Percentiles rank a stretch among this genome's conserved stretches.
These are phyloP conservation scores for Wickerhamomyces silvicola DNA, from an alignment of 805 yeast species.

Conservation along the genomic window DNA sequence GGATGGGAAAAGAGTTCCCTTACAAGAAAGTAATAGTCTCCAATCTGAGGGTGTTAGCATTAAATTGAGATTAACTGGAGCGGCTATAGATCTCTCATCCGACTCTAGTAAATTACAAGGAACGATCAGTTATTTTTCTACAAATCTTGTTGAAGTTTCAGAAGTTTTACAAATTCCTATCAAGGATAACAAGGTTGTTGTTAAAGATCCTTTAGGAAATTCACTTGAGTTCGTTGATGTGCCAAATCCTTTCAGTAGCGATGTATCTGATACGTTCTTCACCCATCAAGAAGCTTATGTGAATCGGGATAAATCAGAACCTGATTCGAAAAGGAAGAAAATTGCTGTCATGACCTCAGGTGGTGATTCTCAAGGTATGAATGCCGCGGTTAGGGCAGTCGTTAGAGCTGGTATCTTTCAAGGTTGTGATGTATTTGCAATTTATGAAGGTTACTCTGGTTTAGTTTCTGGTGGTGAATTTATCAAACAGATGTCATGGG, in stretches of 20 bases:
- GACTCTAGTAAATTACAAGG: conserved; percentile 30
- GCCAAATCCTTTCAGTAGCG: conserved; percentile 17
- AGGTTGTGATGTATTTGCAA: conserved; percentile 87
- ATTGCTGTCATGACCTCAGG: conserved; percentile 98
- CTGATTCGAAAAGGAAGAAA: conserved; percentile 27
- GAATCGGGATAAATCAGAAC: conserved; percentile 1
- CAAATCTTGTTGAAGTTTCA: conserved; percentile 27
- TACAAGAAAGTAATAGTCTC: conserved; percentile 34
- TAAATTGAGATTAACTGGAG: conserved; percentile 35
- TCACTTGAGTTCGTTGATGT: conserved; percentile 30
- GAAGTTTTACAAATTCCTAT: conserved; percentile 13
- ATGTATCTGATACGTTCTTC: conserved; percentile 13
- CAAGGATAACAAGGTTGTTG: conserved; percentile 13
- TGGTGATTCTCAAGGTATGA: conserved; percentile 99
- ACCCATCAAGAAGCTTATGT: conserved; percentile 4
- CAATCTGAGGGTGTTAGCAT: conserved; percentile 41
- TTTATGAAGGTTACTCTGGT: conserved; percentile 94
- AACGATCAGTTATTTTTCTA: conserved; percentile 34
- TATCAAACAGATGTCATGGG: conserved; percentile 81
- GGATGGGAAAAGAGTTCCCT: conserved; percentile 52
- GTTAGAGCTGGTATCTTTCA: conserved; percentile 84
- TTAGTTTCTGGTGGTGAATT: conserved; percentile 78
- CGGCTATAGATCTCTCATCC: conserved; percentile 6
- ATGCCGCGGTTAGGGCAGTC: conserved; percentile 91
- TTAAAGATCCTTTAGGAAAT: conserved; percentile 64